Base-by-base conservation (phyloP, 495 filamentous ascomycete species). In the Alectoria sarmentosa region DNA sequence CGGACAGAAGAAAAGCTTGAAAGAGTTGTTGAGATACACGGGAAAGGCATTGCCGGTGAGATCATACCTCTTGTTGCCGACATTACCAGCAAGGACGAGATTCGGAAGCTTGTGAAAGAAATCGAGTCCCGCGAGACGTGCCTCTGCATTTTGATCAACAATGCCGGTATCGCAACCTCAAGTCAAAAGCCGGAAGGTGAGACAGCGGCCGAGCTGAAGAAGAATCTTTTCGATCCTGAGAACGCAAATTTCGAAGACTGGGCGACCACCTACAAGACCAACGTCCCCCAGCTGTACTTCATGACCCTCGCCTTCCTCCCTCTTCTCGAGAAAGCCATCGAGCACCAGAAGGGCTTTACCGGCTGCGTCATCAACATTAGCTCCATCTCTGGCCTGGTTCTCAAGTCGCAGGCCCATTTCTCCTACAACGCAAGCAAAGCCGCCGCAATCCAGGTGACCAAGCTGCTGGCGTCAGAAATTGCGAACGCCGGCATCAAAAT, bases 321-420 rank as follows among this genome's bases (percentile, higher is more conserved):
- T 17, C 65, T 78, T 39, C 69, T 75, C 60, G 70, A 79, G 49
- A 75, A 78, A 41, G 78, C 82, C 26, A 79, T 74, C 14, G 76
- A 81, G 66, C 62, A 72, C 3, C 73, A 82, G 39, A 69, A 68
- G n/a, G 79, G 79, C 39, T 84, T 77, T 74, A 79, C 81, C 5
- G 79, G 79, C 39, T 81, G 75, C 0, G 81, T 87, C 8, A 77
- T 88, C 70, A 88, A 87, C 65, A 85, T 84, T 62, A 78, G 79
- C 38, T 82, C 80, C 11, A 83, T 84, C 34, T 80, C 77, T 2
- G 82, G 82, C 1, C 77, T 78, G 21, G 73, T 83, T 13, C 78
- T 78, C 61, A 73, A 74, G 30, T 73, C 79, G 4, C 82, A 83
- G 70, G 75, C 76, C 38, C 82, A 83, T 63, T 83, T 83, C 66